A percentile compares a stretch with the other conserved stretches of the same genome.
phyloP scores from a whole-genome alignment of 192 early-diverging fungal species.

The Backusella tarrabulga region DNA sequence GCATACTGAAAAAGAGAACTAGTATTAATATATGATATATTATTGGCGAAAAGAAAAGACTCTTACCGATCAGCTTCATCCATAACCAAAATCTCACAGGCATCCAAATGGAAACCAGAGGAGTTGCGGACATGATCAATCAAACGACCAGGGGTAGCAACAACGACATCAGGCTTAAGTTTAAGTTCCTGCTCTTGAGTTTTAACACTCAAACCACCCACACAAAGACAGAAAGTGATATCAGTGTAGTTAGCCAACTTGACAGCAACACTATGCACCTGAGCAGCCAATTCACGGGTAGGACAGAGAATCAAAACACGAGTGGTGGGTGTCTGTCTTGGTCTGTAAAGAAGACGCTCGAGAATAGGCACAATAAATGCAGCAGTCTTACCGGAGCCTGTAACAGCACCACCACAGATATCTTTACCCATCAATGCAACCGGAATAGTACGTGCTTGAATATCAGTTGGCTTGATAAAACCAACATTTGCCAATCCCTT shows the following conservation, averaged over 20 bases:
- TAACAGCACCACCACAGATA: conserved; percentile 97
- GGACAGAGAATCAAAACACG: conserved; percentile 93
- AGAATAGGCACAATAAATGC: conserved; percentile 96
- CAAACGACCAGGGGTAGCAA: conserved; percentile 97
- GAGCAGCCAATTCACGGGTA: conserved; percentile 97
- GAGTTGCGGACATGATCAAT: conserved; percentile 98
- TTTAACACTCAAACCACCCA: conserved; percentile 87
- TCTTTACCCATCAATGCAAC: conserved; percentile 94
- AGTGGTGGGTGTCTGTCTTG: conserved; percentile 71
- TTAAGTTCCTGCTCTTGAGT: conserved; percentile 86
- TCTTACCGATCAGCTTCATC: conserved; percentile 93
- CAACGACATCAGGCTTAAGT: conserved; percentile 87
- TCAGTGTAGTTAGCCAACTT: conserved; percentile 89
- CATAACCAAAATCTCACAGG: conserved; percentile 95
- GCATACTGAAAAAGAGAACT: conserved; percentile 56
- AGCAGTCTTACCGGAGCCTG: conserved; percentile 98
- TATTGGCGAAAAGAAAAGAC: not conserved
- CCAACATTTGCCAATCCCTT: conserved; percentile 87
- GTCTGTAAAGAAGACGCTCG: conserved; percentile 91
- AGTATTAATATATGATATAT: not conserved
- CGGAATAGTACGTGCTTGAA: conserved; percentile 92
- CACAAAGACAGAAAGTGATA: conserved; percentile 82
- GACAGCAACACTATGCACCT: conserved; percentile 89
- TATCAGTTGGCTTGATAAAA: conserved; percentile 90
- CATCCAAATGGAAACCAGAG: conserved; percentile 79